phyloP scores from a whole-genome alignment of 176 grass and related monocot species.

The Leersia perrieri region DNA sequence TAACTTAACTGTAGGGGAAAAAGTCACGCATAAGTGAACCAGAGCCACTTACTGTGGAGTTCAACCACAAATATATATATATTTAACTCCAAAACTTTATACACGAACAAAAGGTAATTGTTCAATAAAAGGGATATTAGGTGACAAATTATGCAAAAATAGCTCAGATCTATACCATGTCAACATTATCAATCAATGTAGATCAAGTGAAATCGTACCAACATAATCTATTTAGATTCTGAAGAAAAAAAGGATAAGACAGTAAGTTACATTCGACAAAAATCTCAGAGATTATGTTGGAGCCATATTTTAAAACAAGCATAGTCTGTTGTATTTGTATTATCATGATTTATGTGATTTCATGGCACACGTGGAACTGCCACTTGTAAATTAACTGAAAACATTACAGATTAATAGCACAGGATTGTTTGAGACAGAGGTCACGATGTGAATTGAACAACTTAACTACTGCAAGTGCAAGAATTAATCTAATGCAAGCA shows the following conservation, averaged over 20 bases:
- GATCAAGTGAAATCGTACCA: slow-evolving; percentile 6
- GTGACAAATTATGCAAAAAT: background rate
- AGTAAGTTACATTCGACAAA: background rate
- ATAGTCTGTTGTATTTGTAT: background rate
- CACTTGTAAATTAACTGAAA: background rate
- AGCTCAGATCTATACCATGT: background rate
- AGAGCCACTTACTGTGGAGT: background rate
- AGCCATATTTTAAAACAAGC: background rate
- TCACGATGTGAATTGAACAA: background rate
- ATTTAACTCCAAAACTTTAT: background rate
- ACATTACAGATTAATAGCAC: background rate
- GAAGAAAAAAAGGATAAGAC: background rate
- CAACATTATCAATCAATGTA: background rate
- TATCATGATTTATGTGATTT: background rate
- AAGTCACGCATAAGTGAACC: background rate
- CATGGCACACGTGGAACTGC: background rate
- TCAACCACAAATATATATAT: background rate
- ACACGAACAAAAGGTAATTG: background rate
- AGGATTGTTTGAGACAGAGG: background rate
- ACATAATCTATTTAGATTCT: slow-evolving; percentile 12
- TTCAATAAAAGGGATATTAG: background rate
- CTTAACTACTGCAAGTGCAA: background rate
- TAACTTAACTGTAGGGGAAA: background rate
- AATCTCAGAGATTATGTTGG: background rate
- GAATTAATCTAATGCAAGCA: background rate